Conservation (phyloP, 1,284 basidiomycete species). For the Ustilago curta region DNA sequence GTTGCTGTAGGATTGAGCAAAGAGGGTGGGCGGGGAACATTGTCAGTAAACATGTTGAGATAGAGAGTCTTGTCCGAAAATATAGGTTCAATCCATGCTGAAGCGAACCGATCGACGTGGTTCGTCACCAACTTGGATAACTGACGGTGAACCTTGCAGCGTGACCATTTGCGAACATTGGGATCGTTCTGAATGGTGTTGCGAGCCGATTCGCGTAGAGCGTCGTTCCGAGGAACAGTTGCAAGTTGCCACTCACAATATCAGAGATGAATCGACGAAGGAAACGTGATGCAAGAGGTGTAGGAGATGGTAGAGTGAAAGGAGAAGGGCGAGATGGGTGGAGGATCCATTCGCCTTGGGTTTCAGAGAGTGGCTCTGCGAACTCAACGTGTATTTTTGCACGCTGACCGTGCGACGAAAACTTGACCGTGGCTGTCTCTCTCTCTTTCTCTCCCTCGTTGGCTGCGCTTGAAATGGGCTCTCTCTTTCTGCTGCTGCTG, state of each 20-base stretch:
- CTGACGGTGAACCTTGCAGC: too few species aligned
- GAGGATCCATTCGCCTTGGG: slow-evolving; percentile 16
- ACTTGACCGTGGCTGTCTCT: slow-evolving; percentile 9
- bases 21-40: background rate
- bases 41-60: background rate
- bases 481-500: too few species aligned
- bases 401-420: slow-evolving; percentile 37
- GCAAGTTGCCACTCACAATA: slow-evolving; percentile 32
- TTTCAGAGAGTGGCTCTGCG: too few species aligned
- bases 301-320: slow-evolving; percentile 27
- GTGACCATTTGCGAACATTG: background rate
- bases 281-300: slow-evolving; percentile 18
- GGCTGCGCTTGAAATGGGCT: background rate
- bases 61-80: background rate
- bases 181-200: background rate
- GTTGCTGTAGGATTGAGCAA: slow-evolving; percentile 11
- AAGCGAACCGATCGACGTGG: background rate
- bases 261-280: slow-evolving; percentile 21
- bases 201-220: background rate
- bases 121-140: background rate
- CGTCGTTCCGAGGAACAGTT: background rate
- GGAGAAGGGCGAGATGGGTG: slow-evolving; percentile 22
- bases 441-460: too few species aligned
- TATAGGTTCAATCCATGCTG: background rate
- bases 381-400: background rate